Conservation (phyloP, 208 protist genomes). For the Trichomonas vaginalis region DNA sequence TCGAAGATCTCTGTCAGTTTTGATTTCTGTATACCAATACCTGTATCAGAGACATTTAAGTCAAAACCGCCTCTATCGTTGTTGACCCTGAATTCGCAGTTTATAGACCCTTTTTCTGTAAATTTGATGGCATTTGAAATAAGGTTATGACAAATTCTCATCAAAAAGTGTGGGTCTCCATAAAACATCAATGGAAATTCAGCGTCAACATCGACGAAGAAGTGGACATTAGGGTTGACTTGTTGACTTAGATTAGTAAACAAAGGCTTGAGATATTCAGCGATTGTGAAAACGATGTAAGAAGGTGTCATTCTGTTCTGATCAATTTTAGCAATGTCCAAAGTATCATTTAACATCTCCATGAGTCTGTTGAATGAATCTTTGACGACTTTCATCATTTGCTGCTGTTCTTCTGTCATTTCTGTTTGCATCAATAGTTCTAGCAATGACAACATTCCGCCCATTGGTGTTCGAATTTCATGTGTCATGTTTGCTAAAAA, state of each 20-base stretch:
- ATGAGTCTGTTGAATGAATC: not conserved
- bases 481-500: constrained; percentile 23
- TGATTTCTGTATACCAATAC: not conserved
- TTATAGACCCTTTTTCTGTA: constrained; percentile 20
- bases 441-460: not conserved
- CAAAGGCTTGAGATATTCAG: not conserved
- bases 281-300: not conserved
- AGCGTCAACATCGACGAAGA: not conserved
- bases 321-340: constrained; percentile 16
- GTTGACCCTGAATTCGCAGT: not conserved
- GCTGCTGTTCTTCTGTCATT: not conserved
- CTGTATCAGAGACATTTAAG: not conserved
- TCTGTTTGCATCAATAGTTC: not conserved
- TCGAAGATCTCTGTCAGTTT: not conserved
- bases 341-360: constrained; percentile 16
- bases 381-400: not conserved
- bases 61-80: not conserved
- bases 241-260: not conserved
- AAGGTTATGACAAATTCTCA: constrained; percentile 38
- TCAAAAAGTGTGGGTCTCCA: constrained; percentile 13
- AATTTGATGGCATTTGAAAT: constrained; percentile 43
- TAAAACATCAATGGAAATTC: not conserved
- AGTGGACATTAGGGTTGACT: not conserved
- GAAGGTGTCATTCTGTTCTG: not conserved
- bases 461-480: constrained; percentile 25